These are phyloP conservation scores for Lantana camara DNA, from an alignment of 257 asterid genomes.

Conservation along the genomic window DNA sequence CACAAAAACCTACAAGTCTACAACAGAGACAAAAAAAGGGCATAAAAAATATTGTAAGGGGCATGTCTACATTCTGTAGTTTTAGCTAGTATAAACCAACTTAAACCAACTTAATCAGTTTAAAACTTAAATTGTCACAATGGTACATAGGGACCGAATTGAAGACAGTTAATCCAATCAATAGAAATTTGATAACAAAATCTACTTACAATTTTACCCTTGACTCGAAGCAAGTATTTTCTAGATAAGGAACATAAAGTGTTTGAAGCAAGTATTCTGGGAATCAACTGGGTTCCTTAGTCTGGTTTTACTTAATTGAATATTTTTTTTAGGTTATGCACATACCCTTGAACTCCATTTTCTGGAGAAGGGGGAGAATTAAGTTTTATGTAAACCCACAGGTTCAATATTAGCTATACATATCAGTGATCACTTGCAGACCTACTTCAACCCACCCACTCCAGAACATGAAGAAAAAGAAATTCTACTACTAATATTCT, in stretches of 20 bases:
- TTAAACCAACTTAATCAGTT: too few relatives aligned
- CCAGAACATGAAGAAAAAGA: too few relatives aligned
- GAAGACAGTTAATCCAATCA: neutral
- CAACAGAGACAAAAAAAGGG: constrained; percentile 4
- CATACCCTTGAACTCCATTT: neutral
- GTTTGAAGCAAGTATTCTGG: neutral
- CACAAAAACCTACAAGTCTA: constrained; percentile 8
- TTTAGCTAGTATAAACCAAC: constrained; percentile 5
- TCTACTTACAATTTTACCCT: neutral
- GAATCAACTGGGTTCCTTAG: constrained; percentile 1
- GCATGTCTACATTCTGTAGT: too few relatives aligned
- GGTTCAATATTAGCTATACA: too few relatives aligned
- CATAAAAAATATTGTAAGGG: constrained; percentile 7
- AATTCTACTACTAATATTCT: too few relatives aligned
- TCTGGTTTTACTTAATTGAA: neutral
- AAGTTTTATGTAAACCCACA: neutral
- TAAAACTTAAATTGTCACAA: neutral
- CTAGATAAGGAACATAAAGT: constrained; percentile 9
- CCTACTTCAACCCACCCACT: too few relatives aligned
- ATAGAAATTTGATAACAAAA: neutral
- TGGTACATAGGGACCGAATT: neutral
- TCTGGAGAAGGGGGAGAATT: neutral
- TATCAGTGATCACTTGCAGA: too few relatives aligned
- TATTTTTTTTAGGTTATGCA: neutral
- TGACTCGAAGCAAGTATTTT: constrained; percentile 4